phyloP scores from a whole-genome alignment of 352 stramenopile genomes.

The Aphanomyces stellatus region DNA sequence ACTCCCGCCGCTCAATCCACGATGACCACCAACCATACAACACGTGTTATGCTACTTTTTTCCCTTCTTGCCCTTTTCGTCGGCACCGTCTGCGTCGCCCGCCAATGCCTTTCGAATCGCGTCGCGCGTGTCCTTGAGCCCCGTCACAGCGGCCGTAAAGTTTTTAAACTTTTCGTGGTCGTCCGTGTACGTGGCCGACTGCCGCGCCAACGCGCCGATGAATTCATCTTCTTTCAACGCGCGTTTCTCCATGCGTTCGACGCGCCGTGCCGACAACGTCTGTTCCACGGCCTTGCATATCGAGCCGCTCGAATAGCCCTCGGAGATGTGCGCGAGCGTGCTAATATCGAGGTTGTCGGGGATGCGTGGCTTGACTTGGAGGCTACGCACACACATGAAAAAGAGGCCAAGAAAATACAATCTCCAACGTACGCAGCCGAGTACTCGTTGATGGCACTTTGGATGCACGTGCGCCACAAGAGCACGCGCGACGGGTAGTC shows the following conservation, averaged over 20 bases:
- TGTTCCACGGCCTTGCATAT: conserved; percentile 69
- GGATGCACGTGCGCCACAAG: conserved; percentile 82
- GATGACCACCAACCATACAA: neutral
- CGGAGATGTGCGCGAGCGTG: conserved; percentile 85
- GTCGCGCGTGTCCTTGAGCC: conserved; percentile 61
- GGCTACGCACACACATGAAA: neutral
- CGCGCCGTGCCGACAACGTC: conserved; percentile 69
- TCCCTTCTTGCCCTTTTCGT: conserved; percentile 55
- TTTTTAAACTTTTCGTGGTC: conserved; percentile 69
- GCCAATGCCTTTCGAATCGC: conserved; percentile 51
- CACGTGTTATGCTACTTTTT: conserved; percentile 16
- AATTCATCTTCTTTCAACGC: conserved; percentile 83
- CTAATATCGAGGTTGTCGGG: conserved; percentile 71
- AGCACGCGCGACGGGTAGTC: conserved; percentile 86
- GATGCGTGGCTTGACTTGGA: conserved; percentile 26
- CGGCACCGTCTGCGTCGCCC: conserved; percentile 57
- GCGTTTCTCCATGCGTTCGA: conserved; percentile 71
- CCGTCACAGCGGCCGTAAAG: conserved; percentile 65
- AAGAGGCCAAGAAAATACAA: conserved; percentile 9
- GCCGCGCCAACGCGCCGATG: conserved; percentile 54
- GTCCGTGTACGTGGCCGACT: conserved; percentile 52
- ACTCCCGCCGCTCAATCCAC: neutral
- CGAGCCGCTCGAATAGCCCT: conserved; percentile 84
- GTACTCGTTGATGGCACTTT: conserved; percentile 36
- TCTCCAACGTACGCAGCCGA: conserved; percentile 18